Evolutionary conservation across 805 yeast genomes (phyloP).

Genomic region (Candida glaebosa): DNA sequence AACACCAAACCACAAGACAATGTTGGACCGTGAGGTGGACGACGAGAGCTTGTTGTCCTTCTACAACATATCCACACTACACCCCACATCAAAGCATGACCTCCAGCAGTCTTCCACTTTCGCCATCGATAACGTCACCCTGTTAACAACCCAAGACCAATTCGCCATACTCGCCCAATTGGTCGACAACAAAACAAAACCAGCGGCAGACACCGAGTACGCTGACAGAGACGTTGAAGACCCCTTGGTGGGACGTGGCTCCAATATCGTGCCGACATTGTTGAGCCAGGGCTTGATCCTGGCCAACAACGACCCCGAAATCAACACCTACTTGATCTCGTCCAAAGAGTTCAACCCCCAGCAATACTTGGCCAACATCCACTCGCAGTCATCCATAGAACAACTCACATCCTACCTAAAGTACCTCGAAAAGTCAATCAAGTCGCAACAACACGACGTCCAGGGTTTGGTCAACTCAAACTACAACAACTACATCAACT

Average conservation of each 20-base stretch:
- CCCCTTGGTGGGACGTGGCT: conserved; percentile 30
- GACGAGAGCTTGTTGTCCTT: conserved; percentile 25
- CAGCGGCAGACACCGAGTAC: neutral
- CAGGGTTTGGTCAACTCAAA: conserved; percentile 35
- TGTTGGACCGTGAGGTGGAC: conserved; percentile 32
- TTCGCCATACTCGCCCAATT: conserved; percentile 26
- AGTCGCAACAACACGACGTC: conserved; percentile 32
- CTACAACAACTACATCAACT: conserved; percentile 31
- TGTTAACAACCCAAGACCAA: conserved; percentile 25
- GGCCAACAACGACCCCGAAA: conserved; percentile 26
- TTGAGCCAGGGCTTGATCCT: conserved; percentile 19
- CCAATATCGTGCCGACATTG: conserved; percentile 25
- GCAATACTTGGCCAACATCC: conserved; percentile 34
- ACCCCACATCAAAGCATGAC: conserved; percentile 18
- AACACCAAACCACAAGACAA: no score
- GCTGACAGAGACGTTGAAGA: conserved; percentile 26
- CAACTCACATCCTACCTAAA: conserved; percentile 25
- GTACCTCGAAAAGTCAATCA: conserved; percentile 32
- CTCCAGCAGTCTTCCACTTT: conserved; percentile 13
- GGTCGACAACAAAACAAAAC: conserved; percentile 13
- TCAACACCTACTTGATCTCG: conserved; percentile 31
- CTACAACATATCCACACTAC: conserved; percentile 25
- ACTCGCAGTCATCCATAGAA: conserved; percentile 35
- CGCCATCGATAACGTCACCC: conserved; percentile 16
- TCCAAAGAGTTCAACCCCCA: conserved; percentile 34